phyloP scores from a whole-genome alignment of 441 rosid genomes.

The Eruca vesicaria region DNA sequence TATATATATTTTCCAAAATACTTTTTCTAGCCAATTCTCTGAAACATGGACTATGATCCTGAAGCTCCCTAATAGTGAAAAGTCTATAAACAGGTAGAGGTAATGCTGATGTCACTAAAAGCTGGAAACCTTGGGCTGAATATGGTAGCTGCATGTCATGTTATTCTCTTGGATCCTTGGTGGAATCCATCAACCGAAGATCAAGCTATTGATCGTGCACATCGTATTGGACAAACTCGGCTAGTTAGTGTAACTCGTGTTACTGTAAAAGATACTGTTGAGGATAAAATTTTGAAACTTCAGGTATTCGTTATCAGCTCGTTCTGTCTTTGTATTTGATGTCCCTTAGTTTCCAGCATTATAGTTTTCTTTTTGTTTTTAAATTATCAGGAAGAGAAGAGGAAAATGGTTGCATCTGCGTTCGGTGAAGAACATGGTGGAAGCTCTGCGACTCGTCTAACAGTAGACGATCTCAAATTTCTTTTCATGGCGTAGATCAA shows the following conservation, averaged over 20 bases:
- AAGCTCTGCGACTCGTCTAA: slow-evolving; percentile 58
- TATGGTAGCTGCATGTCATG: slow-evolving; percentile 8
- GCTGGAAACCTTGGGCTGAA: neutral
- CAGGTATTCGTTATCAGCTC: neutral
- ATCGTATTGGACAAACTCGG: slow-evolving; percentile 11
- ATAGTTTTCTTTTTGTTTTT: neutral
- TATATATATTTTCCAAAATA: neutral
- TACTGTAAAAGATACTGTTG: neutral
- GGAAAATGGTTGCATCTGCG: neutral
- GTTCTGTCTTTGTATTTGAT: neutral
- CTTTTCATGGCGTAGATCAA: slow-evolving; percentile 47
- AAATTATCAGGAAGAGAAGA: slow-evolving; percentile 36
- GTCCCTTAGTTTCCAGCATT: slow-evolving; percentile 6
- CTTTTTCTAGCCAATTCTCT: neutral
- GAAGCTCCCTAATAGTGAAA: slow-evolving; percentile 13
- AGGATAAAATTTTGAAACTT: slow-evolving; percentile 3
- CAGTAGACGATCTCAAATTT: slow-evolving; percentile 77
- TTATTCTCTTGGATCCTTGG: neutral
- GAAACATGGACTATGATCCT: neutral
- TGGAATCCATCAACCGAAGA: slow-evolving; percentile 12
- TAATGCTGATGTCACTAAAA: neutral
- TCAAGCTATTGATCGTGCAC: slow-evolving; percentile 5
- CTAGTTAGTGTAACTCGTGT: neutral
- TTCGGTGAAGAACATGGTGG: slow-evolving; percentile 33
- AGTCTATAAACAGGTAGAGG: neutral